Evolutionary conservation across 139 green algal species (phyloP).

Genomic region (Chlorella vulgaris): DNA sequence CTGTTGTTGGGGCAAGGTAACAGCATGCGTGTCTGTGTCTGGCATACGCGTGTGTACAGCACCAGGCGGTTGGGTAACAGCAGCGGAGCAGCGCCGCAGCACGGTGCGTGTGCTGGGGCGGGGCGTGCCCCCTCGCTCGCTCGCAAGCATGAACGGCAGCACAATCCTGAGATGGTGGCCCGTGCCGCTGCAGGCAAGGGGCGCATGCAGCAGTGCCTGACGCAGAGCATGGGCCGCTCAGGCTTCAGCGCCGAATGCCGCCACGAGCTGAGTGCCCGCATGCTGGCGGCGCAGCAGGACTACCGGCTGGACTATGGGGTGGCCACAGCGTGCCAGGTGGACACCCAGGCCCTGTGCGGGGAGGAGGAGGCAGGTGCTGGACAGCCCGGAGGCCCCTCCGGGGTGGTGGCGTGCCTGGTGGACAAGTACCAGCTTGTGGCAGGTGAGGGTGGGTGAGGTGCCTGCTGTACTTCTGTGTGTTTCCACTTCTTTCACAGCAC

Average conservation of each 20-base stretch:
- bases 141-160: no score
- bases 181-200: constrained; percentile 50
- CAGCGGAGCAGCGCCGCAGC: no score
- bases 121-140: no score
- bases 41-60: no score
- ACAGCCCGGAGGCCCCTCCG: neutral
- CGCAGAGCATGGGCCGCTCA: constrained; percentile 72
- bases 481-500: no score
- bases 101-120: neutral
- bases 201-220: constrained; percentile 77
- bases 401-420: constrained; percentile 77
- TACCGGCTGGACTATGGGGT: constrained; percentile 82
- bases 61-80: no score
- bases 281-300: constrained; percentile 64
- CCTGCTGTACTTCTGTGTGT: no score
- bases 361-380: constrained; percentile 34
- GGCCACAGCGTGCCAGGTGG: constrained; percentile 62
- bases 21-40: no score
- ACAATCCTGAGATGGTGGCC: no score
- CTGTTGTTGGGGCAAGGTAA: no score
- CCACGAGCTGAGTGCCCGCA: constrained; percentile 52
- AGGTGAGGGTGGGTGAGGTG: neutral
- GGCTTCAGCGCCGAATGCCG: constrained; percentile 69
- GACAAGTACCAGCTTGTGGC: constrained; percentile 42
- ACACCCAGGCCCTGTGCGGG: constrained; percentile 65